Evolutionary conservation across 768 basidiomycete genomes (phyloP).

Genomic region (Suillus brevipes): DNA sequence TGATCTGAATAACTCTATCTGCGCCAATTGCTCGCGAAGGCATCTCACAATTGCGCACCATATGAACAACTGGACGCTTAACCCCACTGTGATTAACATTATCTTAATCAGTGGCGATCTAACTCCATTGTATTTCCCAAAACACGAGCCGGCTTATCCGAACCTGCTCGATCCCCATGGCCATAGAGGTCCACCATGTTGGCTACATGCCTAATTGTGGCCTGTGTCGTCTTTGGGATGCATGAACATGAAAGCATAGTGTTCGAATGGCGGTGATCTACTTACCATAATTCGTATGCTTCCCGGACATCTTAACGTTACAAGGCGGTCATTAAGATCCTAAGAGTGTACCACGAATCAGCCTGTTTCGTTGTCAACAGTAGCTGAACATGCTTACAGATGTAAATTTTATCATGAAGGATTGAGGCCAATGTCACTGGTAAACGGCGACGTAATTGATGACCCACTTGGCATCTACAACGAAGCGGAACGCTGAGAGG

Average conservation of each 20-base stretch:
- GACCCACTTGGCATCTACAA: slow-evolving; percentile 53
- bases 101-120: neutral
- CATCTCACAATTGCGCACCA: too few species aligned
- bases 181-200: slow-evolving; percentile 22
- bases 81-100: neutral
- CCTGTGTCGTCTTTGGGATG: slow-evolving; percentile 7
- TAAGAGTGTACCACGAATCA: neutral
- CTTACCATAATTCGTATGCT: neutral
- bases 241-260: neutral
- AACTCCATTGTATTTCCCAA: neutral
- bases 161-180: slow-evolving; percentile 17
- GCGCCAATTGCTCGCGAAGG: neutral
- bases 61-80: neutral
- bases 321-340: neutral
- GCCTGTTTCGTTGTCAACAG: neutral
- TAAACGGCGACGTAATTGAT: slow-evolving; percentile 59
- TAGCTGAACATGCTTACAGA: neutral
- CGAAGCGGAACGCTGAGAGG: neutral
- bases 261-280: neutral
- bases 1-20: neutral
- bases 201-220: slow-evolving; percentile 19
- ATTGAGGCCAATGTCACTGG: slow-evolving; percentile 24
- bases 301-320: neutral
- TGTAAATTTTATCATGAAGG: neutral
- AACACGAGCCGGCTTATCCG: slow-evolving; percentile 8